These are phyloP conservation scores for Nicotiana attenuata DNA, from an alignment of 257 asterid genomes.

Conservation along the genomic window DNA sequence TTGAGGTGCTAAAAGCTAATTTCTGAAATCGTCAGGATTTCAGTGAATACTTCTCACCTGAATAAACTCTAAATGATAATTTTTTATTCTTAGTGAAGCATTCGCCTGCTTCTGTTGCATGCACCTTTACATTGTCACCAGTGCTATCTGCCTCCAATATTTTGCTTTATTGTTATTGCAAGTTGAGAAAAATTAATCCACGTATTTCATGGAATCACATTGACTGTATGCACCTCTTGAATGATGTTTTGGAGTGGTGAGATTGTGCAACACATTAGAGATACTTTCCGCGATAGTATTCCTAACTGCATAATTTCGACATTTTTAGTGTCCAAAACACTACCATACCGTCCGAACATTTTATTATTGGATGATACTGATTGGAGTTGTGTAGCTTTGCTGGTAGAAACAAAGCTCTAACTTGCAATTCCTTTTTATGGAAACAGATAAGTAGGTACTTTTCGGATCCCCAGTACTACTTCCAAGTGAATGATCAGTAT, in stretches of 20 bases:
- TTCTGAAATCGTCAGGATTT: background rate
- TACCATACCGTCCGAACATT: background rate
- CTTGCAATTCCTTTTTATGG: background rate
- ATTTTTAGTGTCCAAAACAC: background rate
- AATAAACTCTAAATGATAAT: background rate
- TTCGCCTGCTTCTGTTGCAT: background rate
- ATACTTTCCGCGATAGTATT: background rate
- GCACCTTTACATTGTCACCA: background rate
- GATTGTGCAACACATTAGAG: background rate
- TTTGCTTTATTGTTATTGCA: background rate
- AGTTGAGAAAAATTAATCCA: background rate
- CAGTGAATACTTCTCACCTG: background rate
- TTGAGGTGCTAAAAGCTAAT: conserved; percentile 1
- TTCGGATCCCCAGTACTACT: conserved; percentile 29
- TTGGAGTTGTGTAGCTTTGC: background rate
- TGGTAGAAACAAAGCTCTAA: background rate
- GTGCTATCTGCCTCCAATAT: background rate
- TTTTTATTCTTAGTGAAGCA: background rate
- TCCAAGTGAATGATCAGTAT: conserved; percentile 27
- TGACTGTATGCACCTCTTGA: background rate
- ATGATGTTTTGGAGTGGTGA: background rate
- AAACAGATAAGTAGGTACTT: conserved; percentile 27
- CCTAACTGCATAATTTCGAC: background rate
- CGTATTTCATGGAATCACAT: background rate
- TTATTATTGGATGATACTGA: background rate